Evolutionary conservation across 2,329 filamentous ascomycete species (phyloP).

Genomic region (Pestalotiopsis fici): DNA sequence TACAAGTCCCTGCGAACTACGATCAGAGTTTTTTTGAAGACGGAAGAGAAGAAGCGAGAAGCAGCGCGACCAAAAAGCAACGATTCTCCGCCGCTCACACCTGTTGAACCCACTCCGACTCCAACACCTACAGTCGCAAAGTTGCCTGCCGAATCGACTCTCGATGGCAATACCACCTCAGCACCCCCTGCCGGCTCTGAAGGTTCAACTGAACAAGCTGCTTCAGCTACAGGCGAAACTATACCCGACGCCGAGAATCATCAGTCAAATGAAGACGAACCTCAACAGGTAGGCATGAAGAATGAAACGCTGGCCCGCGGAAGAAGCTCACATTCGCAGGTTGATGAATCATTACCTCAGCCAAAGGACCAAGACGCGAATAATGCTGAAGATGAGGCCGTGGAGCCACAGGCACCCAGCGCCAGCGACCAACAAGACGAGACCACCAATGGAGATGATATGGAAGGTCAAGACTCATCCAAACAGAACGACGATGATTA

Average conservation of each 20-base stretch:
- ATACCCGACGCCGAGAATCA: background rate
- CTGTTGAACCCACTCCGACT: constrained; percentile 41
- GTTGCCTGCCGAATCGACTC: constrained; percentile 20
- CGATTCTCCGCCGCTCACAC: constrained; percentile 38
- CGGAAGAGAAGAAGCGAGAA: constrained; percentile 86
- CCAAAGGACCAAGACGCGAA: constrained; percentile 13
- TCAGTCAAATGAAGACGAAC: background rate
- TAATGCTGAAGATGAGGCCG: constrained; percentile 13
- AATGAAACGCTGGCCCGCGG: background rate
- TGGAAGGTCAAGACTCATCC: constrained; percentile 29
- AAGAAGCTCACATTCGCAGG: background rate
- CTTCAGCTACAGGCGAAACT: background rate
- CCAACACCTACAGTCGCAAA: constrained; percentile 32
- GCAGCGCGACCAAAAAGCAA: constrained; percentile 54
- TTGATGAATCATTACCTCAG: background rate
- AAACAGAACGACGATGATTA: constrained; percentile 29
- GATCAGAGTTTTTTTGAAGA: constrained; percentile 87
- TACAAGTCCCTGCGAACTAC: constrained; percentile 93
- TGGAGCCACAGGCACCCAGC: constrained; percentile 21
- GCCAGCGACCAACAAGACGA: constrained; percentile 23
- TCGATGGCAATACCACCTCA: constrained; percentile 13
- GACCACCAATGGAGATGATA: constrained; percentile 23
- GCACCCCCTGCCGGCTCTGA: background rate
- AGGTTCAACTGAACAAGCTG: background rate
- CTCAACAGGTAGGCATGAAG: background rate